Evolutionary conservation across 1,284 basidiomycete species (phyloP).

Genomic region (Sphagnurus paluster): DNA sequence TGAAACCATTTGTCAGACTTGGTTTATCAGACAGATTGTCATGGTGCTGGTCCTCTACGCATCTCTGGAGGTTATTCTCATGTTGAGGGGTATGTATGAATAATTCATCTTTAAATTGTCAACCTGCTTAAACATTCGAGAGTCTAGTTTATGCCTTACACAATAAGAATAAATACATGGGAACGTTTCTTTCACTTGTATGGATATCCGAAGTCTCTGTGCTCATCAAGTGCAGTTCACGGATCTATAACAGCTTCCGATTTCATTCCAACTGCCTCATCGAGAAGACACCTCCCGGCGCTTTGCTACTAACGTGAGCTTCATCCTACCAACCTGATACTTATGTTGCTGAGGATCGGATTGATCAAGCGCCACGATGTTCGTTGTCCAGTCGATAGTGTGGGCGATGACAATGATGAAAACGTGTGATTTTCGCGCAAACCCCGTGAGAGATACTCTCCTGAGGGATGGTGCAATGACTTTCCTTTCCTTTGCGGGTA

Average conservation of each 20-base stretch:
- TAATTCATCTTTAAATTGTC: neutral
- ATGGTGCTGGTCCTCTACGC: neutral
- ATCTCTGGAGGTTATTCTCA: constrained; percentile 4
- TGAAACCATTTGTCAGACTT: neutral
- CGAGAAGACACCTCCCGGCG: neutral
- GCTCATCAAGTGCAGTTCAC: neutral
- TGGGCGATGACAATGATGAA: constrained; percentile 2
- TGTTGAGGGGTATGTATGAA: constrained; percentile 7
- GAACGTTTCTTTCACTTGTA: neutral
- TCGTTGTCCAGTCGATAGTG: neutral
- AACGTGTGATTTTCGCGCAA: neutral
- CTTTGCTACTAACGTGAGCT: neutral
- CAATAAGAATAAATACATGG: neutral
- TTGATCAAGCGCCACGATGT: neutral
- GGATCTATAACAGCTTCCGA: neutral
- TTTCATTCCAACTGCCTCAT: neutral
- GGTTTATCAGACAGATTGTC: neutral
- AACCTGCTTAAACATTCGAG: neutral
- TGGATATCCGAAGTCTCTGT: neutral
- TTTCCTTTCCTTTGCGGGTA: neutral
- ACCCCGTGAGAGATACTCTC: neutral
- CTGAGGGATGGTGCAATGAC: neutral
- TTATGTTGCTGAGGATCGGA: neutral
- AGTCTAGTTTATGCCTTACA: constrained; percentile 5
- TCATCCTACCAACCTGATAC: too few relatives aligned